phyloP scores from a whole-genome alignment of 306 rosid species.

The Quercus ilex region DNA sequence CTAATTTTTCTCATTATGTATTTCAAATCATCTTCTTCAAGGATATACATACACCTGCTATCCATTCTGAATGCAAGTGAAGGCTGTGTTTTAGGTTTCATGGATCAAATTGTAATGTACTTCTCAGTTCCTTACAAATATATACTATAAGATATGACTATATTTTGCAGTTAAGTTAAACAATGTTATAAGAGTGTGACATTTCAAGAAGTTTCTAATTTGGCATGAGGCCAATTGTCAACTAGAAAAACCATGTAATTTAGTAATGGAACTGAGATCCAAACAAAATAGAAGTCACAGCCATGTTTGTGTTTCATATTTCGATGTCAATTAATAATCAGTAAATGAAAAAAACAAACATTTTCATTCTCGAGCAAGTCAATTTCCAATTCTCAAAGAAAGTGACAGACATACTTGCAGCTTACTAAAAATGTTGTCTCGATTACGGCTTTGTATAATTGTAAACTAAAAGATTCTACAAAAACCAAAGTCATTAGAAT shows the following conservation, averaged over 20 bases:
- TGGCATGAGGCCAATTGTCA: slow-evolving; percentile 31
- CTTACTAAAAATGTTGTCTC: slow-evolving; percentile 21
- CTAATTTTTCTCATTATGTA: background rate
- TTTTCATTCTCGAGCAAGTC: slow-evolving; percentile 27
- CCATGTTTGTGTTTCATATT: slow-evolving; percentile 22
- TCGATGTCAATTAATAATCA: slow-evolving; percentile 15
- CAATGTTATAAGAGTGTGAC: background rate
- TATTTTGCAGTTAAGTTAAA: background rate
- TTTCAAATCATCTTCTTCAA: background rate
- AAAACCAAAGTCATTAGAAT: slow-evolving; percentile 20
- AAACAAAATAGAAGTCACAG: slow-evolving; percentile 39
- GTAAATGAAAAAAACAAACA: slow-evolving; percentile 10
- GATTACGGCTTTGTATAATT: slow-evolving; percentile 20
- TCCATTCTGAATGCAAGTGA: background rate
- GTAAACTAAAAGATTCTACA: slow-evolving; percentile 40
- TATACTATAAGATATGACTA: too few species aligned
- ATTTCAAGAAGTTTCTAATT: slow-evolving; percentile 40
- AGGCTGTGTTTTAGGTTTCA: background rate
- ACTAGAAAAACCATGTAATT: slow-evolving; percentile 15
- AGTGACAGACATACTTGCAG: slow-evolving; percentile 79
- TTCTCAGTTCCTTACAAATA: too few species aligned
- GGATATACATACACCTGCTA: background rate
- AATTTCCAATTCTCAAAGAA: slow-evolving; percentile 26
- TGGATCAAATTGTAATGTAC: too few species aligned
- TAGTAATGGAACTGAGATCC: slow-evolving; percentile 16